A percentile compares a stretch with the other conserved stretches of the same genome.
Conservation (phyloP, 2,329 filamentous ascomycete species). For the Fusarium bulbicola region DNA sequence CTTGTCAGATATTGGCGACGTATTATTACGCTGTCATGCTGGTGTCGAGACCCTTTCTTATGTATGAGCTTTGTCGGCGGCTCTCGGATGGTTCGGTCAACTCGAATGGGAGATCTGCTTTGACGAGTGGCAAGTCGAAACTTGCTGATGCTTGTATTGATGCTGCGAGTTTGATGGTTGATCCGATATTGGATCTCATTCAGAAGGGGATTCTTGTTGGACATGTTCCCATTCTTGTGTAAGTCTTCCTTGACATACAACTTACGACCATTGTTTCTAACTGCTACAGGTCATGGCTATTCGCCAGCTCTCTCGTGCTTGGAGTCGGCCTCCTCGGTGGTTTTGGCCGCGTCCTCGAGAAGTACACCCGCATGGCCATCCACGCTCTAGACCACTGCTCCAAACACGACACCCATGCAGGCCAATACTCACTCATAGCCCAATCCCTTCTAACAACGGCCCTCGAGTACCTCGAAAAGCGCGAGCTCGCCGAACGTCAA, state of each 20-base stretch:
- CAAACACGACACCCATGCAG: slow-evolving; percentile 58
- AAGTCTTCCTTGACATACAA: slow-evolving; percentile 30
- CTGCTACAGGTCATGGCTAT: slow-evolving; percentile 59
- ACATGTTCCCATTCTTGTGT: slow-evolving; percentile 61
- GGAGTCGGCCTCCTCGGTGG: slow-evolving; percentile 61
- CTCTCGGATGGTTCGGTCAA: slow-evolving; percentile 48
- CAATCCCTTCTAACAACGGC: slow-evolving; percentile 59
- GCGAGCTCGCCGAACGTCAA: slow-evolving; percentile 57
- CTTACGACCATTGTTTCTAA: neutral
- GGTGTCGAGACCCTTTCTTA: slow-evolving; percentile 63
- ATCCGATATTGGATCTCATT: slow-evolving; percentile 57
- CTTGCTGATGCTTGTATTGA: slow-evolving; percentile 65
- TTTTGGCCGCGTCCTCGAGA: slow-evolving; percentile 62
- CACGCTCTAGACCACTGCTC: slow-evolving; percentile 60
- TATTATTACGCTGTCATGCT: slow-evolving; percentile 69
- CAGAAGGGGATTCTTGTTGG: slow-evolving; percentile 54
- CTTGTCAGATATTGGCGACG: slow-evolving; percentile 60
- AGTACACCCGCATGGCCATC: slow-evolving; percentile 59
- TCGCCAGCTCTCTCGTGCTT: slow-evolving; percentile 62
- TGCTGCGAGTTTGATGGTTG: slow-evolving; percentile 63
- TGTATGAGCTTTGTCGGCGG: slow-evolving; percentile 62
- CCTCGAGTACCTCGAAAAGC: slow-evolving; percentile 57
- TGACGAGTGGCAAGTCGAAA: slow-evolving; percentile 57
- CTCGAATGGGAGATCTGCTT: slow-evolving; percentile 21
- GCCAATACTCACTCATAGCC: slow-evolving; percentile 63